Conservation (phyloP, 371 early-diverging fungal species). For the Furculomyces boomerangus region DNA sequence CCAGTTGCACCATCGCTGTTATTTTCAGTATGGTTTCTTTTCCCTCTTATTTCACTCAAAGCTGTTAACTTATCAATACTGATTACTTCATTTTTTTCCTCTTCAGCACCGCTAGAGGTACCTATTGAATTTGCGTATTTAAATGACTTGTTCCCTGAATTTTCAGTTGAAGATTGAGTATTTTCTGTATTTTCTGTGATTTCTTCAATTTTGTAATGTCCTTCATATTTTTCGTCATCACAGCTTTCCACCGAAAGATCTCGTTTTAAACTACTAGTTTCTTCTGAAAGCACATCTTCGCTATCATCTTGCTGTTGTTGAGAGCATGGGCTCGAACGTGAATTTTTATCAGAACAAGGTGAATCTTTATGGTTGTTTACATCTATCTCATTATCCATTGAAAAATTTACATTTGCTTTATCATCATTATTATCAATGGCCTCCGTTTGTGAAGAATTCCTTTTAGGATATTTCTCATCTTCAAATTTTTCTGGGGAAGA, state of each 20-base stretch:
- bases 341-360: not conserved
- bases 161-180: not conserved
- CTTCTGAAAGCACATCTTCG: not conserved
- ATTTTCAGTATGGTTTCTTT: not conserved
- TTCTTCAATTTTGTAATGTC: not conserved
- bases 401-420: not conserved
- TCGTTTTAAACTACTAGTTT: too few relatives aligned
- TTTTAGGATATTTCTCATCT: not conserved
- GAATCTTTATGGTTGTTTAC: not conserved
- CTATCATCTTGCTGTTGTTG: not conserved
- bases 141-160: too few relatives aligned
- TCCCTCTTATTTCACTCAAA: not conserved
- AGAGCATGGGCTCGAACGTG: not conserved
- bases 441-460: not conserved
- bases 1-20: not conserved
- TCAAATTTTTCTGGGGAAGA: not conserved
- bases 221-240: not conserved
- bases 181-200: not conserved
- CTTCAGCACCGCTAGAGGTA: too few relatives aligned
- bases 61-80: not conserved
- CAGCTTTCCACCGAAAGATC: not conserved
- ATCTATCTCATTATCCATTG: not conserved
- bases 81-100: too few relatives aligned
- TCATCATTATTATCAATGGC: not conserved
- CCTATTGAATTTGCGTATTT: too few relatives aligned